Evolutionary conservation across 2,329 filamentous ascomycete species (phyloP), one percentile per base, ranked within the genome.

Genomic region (Colletotrichum agaves): DNA sequence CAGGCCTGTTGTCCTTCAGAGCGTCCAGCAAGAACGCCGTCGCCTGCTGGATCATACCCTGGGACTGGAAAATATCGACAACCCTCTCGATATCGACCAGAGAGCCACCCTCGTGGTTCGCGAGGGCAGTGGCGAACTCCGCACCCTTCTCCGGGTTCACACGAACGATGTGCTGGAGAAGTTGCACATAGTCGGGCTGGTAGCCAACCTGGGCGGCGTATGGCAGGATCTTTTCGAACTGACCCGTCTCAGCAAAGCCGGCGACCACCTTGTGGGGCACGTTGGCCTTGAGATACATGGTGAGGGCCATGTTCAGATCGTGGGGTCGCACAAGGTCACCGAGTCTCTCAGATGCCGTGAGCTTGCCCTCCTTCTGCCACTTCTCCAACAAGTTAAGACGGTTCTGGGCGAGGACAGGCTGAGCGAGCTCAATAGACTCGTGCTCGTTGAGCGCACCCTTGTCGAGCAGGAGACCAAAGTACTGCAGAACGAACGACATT

Each of bases 11-110:
- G 73, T 96, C 93, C 79, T 97, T 96, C 37, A 99, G 87, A 2
- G 94, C 95, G 80, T 99, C 96, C 27, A 99, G 88, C 58, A 99
- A 83, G 87, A 99, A 99, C n/a, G 95, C 94, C 3, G 97, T 99
- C 7, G 95, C 95, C 80, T 97, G 94, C 78, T 98, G 97, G 56
- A 98, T 88, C 94, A 98, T 96, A 75, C 94, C 94, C 80, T 99
- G 96, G 10, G 94, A 94, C 80, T 98, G 92, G 90, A 99, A 99
- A 67, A 99, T 94, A 78, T 99, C 96, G 55, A 98, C 93, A 23
- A 98, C 94, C 52, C 95, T 93, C 77, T 97, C 93, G 64, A 98
- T 89, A 74, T 98, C 96, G 72, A 99, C 91, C 67, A 98, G 83
- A 23, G 94, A 91, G 27, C 93, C 94, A 68, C 90, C 89, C 76